A percentile compares a stretch with the other conserved stretches of the same genome.
These are phyloP conservation scores for Boletellus sp. DNA, from an alignment of 768 basidiomycete species.

Conservation along the genomic window DNA sequence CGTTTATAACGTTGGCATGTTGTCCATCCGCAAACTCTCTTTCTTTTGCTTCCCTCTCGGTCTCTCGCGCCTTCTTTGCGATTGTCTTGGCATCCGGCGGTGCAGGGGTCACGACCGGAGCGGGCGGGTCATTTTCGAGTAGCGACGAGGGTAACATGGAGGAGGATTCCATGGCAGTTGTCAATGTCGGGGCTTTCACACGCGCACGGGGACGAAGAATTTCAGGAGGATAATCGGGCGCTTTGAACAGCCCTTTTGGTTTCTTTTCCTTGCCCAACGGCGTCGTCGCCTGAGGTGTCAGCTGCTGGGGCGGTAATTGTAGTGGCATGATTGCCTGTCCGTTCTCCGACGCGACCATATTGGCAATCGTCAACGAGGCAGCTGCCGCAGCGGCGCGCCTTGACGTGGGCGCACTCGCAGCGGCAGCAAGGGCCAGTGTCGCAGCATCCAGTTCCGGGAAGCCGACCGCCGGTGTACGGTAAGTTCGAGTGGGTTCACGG, in stretches of 20 bases:
- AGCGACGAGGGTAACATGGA: constrained; percentile 50
- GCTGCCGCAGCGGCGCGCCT: constrained; percentile 84
- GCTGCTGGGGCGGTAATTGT: constrained; percentile 41
- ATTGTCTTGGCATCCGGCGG: constrained; percentile 47
- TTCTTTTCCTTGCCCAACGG: constrained; percentile 59
- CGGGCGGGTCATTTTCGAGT: constrained; percentile 58
- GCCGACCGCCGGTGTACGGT: constrained; percentile 83
- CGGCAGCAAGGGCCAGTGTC: constrained; percentile 60
- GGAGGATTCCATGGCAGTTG: constrained; percentile 64
- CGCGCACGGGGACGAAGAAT: constrained; percentile 61
- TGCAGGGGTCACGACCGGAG: constrained; percentile 26
- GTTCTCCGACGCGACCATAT: constrained; percentile 91
- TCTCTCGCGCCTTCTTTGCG: constrained; percentile 66
- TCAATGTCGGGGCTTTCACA: constrained; percentile 56
- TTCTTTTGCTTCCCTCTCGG: constrained; percentile 80
- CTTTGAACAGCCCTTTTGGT: constrained; percentile 68
- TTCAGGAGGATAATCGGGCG: constrained; percentile 52
- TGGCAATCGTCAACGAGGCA: constrained; percentile 80
- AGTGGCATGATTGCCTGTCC: constrained; percentile 53
- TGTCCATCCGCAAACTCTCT: constrained; percentile 80
- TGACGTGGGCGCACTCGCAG: constrained; percentile 64
- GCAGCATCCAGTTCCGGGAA: constrained; percentile 77
- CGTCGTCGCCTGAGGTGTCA: constrained; percentile 31
- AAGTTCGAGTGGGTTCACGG: constrained; percentile 87
- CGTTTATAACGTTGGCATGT: constrained; percentile 76